A percentile compares a stretch with the other conserved stretches of the same genome.
These are phyloP conservation scores for Hydrangea macrophylla DNA, from an alignment of 148 eudicot genomes.

Conservation along the genomic window DNA sequence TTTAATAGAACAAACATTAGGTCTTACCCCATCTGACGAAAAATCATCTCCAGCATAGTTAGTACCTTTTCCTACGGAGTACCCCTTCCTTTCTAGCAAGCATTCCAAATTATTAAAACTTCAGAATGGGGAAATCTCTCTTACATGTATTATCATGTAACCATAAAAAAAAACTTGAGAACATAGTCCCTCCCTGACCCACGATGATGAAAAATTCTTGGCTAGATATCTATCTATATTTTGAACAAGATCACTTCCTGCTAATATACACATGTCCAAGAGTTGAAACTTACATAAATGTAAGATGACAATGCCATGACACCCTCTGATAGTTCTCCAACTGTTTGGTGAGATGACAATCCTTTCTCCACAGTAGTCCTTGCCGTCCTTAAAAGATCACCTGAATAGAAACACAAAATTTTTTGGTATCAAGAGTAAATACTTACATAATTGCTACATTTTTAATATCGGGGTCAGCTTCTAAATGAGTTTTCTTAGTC, in stretches of 20 bases:
- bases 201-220: too few relatives aligned
- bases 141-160: background rate
- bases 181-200: background rate
- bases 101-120: background rate
- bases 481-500: too few relatives aligned
- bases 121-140: background rate
- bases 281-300: slow-evolving; percentile 52
- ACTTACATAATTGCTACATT: background rate
- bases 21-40: too few relatives aligned
- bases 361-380: slow-evolving; percentile 39
- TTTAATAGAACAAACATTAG: too few relatives aligned
- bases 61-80: too few relatives aligned
- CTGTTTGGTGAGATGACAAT: slow-evolving; percentile 38
- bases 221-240: background rate
- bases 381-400: slow-evolving; percentile 30
- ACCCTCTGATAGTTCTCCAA: slow-evolving; percentile 41
- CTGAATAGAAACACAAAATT: slow-evolving; percentile 19
- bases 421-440: background rate
- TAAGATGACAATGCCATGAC: slow-evolving; percentile 44
- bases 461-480: background rate
- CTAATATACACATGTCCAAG: background rate
- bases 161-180: background rate
- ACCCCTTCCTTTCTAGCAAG: too few relatives aligned
- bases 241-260: background rate
- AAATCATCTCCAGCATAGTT: too few relatives aligned